A percentile compares a stretch with the other conserved stretches of the same genome.
phyloP scores from a whole-genome alignment of 257 asterid species.

The Primulina tabacum region DNA sequence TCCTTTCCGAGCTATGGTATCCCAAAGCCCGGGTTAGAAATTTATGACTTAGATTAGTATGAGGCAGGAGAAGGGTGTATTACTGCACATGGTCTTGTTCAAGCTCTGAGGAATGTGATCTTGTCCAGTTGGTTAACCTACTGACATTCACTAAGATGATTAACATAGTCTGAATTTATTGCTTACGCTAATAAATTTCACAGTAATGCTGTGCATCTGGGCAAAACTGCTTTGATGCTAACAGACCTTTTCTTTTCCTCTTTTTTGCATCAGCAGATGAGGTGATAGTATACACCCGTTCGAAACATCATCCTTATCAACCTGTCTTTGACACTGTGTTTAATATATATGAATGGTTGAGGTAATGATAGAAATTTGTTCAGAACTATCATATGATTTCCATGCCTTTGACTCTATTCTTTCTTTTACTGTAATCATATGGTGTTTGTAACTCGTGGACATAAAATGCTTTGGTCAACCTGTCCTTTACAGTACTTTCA shows the following conservation, averaged over 20 bases:
- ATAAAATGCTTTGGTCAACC: neutral
- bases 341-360: neutral
- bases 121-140: too few relatives aligned
- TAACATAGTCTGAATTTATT: neutral
- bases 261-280: neutral
- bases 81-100: neutral
- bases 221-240: neutral
- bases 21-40: neutral
- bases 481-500: neutral
- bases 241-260: neutral
- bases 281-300: neutral
- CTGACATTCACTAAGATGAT: neutral
- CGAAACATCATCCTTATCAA: neutral
- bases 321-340: slow-evolving; percentile 1
- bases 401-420: neutral
- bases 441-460: neutral
- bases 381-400: neutral
- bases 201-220: neutral
- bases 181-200: neutral
- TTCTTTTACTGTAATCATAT: neutral
- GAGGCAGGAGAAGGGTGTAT: neutral
- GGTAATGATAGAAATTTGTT: neutral
- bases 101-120: neutral
- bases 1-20: neutral
- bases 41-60: neutral